These are phyloP conservation scores for Fraxinus excelsior DNA, from an alignment of 257 asterid genomes.

Conservation along the genomic window DNA sequence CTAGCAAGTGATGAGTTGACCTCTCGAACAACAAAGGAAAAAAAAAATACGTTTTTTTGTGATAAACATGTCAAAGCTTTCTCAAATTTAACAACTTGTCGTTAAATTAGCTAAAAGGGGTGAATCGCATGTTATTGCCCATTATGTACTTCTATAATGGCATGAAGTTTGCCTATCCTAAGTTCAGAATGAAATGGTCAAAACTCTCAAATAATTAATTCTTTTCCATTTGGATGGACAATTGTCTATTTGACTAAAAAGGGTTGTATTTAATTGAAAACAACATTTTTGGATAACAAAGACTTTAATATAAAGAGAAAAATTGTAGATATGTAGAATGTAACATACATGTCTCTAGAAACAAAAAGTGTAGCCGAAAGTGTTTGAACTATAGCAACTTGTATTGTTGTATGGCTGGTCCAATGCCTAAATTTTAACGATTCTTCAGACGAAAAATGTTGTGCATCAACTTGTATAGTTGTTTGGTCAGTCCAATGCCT, in stretches of 20 bases:
- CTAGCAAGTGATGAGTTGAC: no score
- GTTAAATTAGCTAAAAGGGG: neutral
- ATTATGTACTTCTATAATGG: neutral
- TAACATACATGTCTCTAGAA: no score
- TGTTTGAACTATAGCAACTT: no score
- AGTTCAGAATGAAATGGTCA: neutral
- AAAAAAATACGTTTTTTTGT: no score
- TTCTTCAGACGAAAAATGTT: no score
- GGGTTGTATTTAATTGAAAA: neutral
- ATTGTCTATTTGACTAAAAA: neutral
- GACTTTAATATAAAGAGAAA: neutral
- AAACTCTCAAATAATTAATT: neutral
- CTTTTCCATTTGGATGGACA: neutral
- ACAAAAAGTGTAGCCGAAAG: no score
- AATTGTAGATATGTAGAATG: neutral
- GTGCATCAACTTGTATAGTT: no score
- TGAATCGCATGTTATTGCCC: neutral
- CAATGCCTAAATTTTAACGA: no score
- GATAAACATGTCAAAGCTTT: no score
- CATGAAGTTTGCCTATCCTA: neutral
- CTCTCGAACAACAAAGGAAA: no score
- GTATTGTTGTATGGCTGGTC: no score
- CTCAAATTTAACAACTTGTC: neutral
- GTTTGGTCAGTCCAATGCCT: no score
- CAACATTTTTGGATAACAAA: neutral